Percentiles rank a stretch among this genome's conserved stretches.
phyloP scores from a whole-genome alignment of 2,329 filamentous ascomycete species.

The Pochonia chlamydosporia region DNA sequence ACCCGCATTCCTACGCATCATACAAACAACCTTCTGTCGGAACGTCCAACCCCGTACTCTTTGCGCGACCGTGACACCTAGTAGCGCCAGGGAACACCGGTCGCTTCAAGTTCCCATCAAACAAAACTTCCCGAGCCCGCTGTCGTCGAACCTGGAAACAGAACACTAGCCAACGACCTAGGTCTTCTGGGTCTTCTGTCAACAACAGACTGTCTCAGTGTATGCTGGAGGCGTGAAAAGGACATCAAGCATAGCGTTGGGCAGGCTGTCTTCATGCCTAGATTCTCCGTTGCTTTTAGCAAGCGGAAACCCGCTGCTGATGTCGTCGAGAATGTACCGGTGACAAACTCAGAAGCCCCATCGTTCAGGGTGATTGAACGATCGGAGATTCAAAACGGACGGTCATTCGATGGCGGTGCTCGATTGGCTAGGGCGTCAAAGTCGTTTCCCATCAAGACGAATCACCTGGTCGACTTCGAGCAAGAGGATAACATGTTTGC shows the following conservation, averaged over 20 bases:
- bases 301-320: conserved; percentile 56
- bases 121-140: neutral
- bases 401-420: conserved; percentile 45
- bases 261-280: conserved; percentile 49
- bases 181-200: neutral
- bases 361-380: conserved; percentile 57
- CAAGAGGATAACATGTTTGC: conserved; percentile 56
- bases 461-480: conserved; percentile 31
- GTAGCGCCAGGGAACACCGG: conserved; percentile 4
- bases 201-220: neutral
- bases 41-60: neutral
- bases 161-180: neutral
- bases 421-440: conserved; percentile 33
- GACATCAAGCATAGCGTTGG: conserved; percentile 5
- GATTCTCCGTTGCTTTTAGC: conserved; percentile 53
- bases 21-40: neutral
- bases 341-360: conserved; percentile 36
- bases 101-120: neutral
- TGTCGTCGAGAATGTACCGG: conserved; percentile 45
- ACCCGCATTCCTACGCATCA: neutral
- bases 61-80: conserved; percentile 7
- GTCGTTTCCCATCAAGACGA: conserved; percentile 31
- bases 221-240: neutral
- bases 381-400: conserved; percentile 36
- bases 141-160: neutral